Conservation (phyloP, 1,139 yeast genomes). For the Protomyces arabidopsidicola region DNA sequence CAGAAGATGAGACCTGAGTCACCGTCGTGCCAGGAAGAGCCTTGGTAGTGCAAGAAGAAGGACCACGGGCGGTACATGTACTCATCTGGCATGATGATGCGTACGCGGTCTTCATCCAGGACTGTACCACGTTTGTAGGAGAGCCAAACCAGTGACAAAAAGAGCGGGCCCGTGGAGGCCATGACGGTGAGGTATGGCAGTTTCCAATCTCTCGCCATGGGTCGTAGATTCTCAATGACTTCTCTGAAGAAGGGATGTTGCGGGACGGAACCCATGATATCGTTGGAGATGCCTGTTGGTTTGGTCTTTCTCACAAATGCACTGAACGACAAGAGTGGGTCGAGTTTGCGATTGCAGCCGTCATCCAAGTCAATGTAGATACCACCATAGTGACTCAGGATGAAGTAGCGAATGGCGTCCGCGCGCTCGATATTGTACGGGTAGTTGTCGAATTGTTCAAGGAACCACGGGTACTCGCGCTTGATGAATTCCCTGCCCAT, state of each 20-base stretch:
- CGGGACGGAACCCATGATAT: slow-evolving; percentile 86
- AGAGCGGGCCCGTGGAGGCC: slow-evolving; percentile 91
- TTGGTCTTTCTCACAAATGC: slow-evolving; percentile 82
- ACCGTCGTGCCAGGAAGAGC: slow-evolving; percentile 36
- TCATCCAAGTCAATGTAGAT: slow-evolving; percentile 82
- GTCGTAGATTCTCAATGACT: slow-evolving; percentile 59
- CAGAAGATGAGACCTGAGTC: slow-evolving; percentile 35
- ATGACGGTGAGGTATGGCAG: slow-evolving; percentile 87
- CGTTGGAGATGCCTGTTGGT: slow-evolving; percentile 90
- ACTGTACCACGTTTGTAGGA: slow-evolving; percentile 48
- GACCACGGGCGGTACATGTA: slow-evolving; percentile 33
- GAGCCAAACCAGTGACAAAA: slow-evolving; percentile 80
- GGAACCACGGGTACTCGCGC: slow-evolving; percentile 79
- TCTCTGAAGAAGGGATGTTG: slow-evolving; percentile 78
- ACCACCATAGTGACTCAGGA: slow-evolving; percentile 79
- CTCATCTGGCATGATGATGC: slow-evolving; percentile 34
- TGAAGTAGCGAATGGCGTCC: slow-evolving; percentile 87
- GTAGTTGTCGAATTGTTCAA: slow-evolving; percentile 70
- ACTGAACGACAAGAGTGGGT: slow-evolving; percentile 72
- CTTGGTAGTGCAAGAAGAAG: slow-evolving; percentile 34
- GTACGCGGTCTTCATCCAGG: slow-evolving; percentile 32
- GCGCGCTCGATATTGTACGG: slow-evolving; percentile 82
- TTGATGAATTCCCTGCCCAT: slow-evolving; percentile 73
- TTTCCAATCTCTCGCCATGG: slow-evolving; percentile 59
- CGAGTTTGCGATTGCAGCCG: slow-evolving; percentile 71